Conservation (phyloP, 495 filamentous ascomycete genomes). For the Penicillium paxilli region DNA sequence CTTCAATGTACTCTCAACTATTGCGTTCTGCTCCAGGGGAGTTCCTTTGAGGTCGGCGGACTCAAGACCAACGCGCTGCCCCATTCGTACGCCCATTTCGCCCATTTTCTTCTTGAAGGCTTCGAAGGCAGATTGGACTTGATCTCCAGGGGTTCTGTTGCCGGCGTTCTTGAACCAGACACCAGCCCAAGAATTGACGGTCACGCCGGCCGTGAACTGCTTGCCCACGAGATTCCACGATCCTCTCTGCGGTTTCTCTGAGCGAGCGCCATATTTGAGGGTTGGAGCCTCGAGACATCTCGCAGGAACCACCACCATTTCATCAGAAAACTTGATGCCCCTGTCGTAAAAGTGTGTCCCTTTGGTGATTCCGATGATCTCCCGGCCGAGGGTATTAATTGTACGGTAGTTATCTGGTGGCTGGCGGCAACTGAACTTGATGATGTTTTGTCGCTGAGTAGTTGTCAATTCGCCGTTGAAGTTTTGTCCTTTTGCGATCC, state of each 20-base stretch:
- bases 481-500: slow-evolving; percentile 61
- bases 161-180: background rate
- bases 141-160: background rate
- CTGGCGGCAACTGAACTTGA: slow-evolving; percentile 61
- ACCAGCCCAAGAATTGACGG: slow-evolving; percentile 1
- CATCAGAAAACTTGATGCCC: background rate
- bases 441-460: slow-evolving; percentile 59
- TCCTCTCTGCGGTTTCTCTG: slow-evolving; percentile 1
- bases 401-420: slow-evolving; percentile 65
- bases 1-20: background rate
- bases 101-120: background rate
- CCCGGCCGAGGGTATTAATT: too few species aligned
- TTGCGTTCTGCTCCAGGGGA: background rate
- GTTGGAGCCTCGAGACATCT: slow-evolving; percentile 15
- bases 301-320: slow-evolving; percentile 20
- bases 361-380: slow-evolving; percentile 57
- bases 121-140: background rate
- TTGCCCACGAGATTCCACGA: slow-evolving; percentile 19
- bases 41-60: background rate
- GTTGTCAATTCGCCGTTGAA: slow-evolving; percentile 49
- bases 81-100: background rate
- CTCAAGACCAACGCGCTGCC: background rate
- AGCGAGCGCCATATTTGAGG: slow-evolving; percentile 10
- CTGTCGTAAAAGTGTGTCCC: slow-evolving; percentile 2
- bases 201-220: slow-evolving; percentile 3